Percentiles rank a stretch among this genome's conserved stretches.
Conservation (phyloP, 2,329 filamentous ascomycete species). For the Sporothrix pallida region DNA sequence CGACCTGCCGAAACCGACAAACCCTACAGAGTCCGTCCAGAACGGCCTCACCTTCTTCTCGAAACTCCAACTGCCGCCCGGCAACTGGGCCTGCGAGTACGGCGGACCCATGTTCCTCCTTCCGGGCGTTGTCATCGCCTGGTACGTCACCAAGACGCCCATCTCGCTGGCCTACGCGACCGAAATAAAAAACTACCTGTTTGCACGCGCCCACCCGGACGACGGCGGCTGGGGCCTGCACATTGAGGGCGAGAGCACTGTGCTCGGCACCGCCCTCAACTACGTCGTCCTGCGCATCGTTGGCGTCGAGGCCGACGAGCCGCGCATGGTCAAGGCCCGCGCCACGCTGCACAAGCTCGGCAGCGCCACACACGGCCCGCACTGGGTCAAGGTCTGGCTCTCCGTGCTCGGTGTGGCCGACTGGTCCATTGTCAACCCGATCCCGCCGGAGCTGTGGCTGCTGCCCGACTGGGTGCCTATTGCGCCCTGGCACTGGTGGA, state of each 20-base stretch:
- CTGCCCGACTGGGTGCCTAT: conserved; percentile 89
- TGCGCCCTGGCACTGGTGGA: conserved; percentile 95
- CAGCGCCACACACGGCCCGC: conserved; percentile 80
- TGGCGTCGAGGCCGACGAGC: conserved; percentile 82
- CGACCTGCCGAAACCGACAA: conserved; percentile 70
- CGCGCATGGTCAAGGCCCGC: conserved; percentile 83
- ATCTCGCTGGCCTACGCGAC: conserved; percentile 79
- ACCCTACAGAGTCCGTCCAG: conserved; percentile 74
- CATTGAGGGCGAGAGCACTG: conserved; percentile 89
- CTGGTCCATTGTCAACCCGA: conserved; percentile 94
- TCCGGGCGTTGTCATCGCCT: conserved; percentile 81
- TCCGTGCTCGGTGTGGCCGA: conserved; percentile 79
- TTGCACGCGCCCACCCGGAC: conserved; percentile 79
- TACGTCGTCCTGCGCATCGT: conserved; percentile 82
- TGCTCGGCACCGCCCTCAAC: conserved; percentile 89
- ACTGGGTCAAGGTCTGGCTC: conserved; percentile 98
- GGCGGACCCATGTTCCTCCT: conserved; percentile 96
- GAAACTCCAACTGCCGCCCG: conserved; percentile 82
- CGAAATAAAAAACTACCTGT: conserved; percentile 92
- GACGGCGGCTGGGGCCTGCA: conserved; percentile 98
- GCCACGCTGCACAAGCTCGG: conserved; percentile 82
- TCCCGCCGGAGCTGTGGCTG: conserved; percentile 92
- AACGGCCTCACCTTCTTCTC: conserved; percentile 92
- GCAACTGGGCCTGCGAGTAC: conserved; percentile 97
- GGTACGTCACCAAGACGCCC: conserved; percentile 87